These are phyloP conservation scores for Agastache rugosa DNA, from an alignment of 257 asterid genomes.

Conservation along the genomic window DNA sequence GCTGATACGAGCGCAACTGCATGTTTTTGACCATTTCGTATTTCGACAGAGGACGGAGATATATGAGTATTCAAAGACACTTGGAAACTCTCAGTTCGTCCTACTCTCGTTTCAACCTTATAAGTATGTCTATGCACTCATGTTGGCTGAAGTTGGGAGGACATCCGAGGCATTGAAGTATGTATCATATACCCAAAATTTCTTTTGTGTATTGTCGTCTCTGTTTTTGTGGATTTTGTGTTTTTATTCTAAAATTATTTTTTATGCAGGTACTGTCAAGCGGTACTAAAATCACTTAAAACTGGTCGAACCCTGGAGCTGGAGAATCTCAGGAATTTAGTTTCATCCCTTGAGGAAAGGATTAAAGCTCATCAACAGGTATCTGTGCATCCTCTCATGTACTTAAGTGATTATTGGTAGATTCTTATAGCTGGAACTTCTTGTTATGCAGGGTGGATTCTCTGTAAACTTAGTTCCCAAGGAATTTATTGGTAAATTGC, in stretches of 20 bases:
- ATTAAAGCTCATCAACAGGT: slow-evolving; percentile 95
- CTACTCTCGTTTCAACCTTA: slow-evolving; percentile 96
- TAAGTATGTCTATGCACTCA: slow-evolving; percentile 86
- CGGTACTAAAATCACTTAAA: slow-evolving; percentile 78
- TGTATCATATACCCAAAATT: slow-evolving; percentile 30
- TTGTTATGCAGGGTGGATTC: slow-evolving; percentile 83
- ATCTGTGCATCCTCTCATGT: slow-evolving; percentile 4
- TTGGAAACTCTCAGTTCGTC: slow-evolving; percentile 92
- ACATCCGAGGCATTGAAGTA: slow-evolving; percentile 90
- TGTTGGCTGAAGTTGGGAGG: slow-evolving; percentile 98
- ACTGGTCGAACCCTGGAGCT: slow-evolving; percentile 86
- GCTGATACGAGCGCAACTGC: slow-evolving; percentile 28
- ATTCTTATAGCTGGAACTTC: slow-evolving; percentile 34
- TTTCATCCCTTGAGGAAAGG: slow-evolving; percentile 86
- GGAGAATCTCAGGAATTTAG: slow-evolving; percentile 69
- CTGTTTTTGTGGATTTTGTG: slow-evolving; percentile 18
- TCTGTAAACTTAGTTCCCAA: slow-evolving; percentile 85
- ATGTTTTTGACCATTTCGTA: slow-evolving; percentile 35
- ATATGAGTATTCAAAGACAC: slow-evolving; percentile 86
- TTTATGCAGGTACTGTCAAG: slow-evolving; percentile 87
- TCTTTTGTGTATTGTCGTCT: slow-evolving; percentile 23
- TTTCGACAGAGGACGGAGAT: slow-evolving; percentile 90
- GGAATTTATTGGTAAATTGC: slow-evolving; percentile 77
- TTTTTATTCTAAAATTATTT: slow-evolving; percentile 36
- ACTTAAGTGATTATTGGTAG: slow-evolving; percentile 19